A percentile compares a stretch with the other conserved stretches of the same genome.
These are phyloP conservation scores for Hypoxylon sp. DNA, from an alignment of 2,329 filamentous ascomycete species.

Conservation along the genomic window DNA sequence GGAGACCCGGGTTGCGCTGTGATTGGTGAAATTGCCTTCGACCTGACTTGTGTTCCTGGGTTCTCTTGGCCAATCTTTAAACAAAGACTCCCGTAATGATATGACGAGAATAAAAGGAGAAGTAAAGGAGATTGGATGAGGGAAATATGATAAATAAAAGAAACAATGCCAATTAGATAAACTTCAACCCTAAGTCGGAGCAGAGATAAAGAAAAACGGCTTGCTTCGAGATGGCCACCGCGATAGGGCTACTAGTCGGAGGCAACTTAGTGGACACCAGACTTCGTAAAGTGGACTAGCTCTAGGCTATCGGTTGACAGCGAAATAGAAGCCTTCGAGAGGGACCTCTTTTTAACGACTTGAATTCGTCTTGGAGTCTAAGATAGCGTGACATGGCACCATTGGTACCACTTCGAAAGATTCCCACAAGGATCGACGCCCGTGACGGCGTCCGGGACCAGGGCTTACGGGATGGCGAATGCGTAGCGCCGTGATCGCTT, in stretches of 20 bases:
- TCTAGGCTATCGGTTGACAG: slow-evolving; percentile 25
- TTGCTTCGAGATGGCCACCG: slow-evolving; percentile 36
- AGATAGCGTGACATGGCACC: slow-evolving; percentile 51
- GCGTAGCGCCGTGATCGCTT: slow-evolving; percentile 46
- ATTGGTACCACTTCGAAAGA: slow-evolving; percentile 48
- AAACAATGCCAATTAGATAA: slow-evolving; percentile 30
- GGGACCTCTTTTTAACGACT: slow-evolving; percentile 34
- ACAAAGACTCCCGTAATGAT: slow-evolving; percentile 30
- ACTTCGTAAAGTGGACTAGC: slow-evolving; percentile 34
- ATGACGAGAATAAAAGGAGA: slow-evolving; percentile 14
- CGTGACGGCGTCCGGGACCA: slow-evolving; percentile 41
- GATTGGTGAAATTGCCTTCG: slow-evolving; percentile 44
- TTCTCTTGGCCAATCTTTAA: slow-evolving; percentile 29
- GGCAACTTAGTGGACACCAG: slow-evolving; percentile 43
- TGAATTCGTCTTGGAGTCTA: slow-evolving; percentile 33
- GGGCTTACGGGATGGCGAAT: slow-evolving; percentile 32
- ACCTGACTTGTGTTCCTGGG: slow-evolving; percentile 27
- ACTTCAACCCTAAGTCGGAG: slow-evolving; percentile 34
- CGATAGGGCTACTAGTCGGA: slow-evolving; percentile 47
- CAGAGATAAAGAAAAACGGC: slow-evolving; percentile 46
- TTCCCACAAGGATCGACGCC: slow-evolving; percentile 49
- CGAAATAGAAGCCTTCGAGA: slow-evolving; percentile 29
- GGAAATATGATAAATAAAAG: slow-evolving; percentile 37
- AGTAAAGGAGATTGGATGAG: slow-evolving; percentile 8
- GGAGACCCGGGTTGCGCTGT: slow-evolving; percentile 44